Evolutionary conservation across 1,284 basidiomycete species (phyloP).

Genomic region (Cystobasidium slooffiae): DNA sequence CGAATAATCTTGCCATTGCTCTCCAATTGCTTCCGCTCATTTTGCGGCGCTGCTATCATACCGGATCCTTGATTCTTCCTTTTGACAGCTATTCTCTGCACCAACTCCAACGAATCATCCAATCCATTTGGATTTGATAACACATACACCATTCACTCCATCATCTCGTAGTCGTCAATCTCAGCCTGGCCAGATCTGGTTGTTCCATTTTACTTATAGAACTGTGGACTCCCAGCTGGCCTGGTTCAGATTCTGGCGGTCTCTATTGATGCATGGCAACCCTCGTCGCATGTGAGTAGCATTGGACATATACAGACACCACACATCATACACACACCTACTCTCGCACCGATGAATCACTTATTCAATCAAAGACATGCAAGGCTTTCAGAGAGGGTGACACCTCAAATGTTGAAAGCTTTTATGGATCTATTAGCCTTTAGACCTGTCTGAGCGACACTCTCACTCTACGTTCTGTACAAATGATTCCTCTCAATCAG

Average conservation of each 20-base stretch:
- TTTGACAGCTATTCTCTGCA: too few species aligned
- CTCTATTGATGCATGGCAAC: conserved; percentile 14
- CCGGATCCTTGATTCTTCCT: too few species aligned
- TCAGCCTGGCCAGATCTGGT: too few species aligned
- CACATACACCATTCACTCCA: neutral
- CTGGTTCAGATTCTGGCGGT: neutral
- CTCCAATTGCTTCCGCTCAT: too few species aligned
- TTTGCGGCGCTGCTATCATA: too few species aligned
- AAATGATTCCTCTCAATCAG: neutral
- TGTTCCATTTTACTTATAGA: too few species aligned
- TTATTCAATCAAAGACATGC: conserved; percentile 39
- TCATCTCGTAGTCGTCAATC: too few species aligned
- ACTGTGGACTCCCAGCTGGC: neutral
- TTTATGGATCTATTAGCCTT: conserved; percentile 35
- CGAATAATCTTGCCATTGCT: too few species aligned
- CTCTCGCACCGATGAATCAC: conserved; percentile 30
- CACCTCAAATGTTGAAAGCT: conserved; percentile 27
- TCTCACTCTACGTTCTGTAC: neutral
- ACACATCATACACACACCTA: neutral
- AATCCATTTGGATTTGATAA: too few species aligned
- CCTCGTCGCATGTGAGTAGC: conserved; percentile 7
- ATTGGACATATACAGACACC: too few species aligned
- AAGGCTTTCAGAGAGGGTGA: conserved; percentile 43
- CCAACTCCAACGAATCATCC: too few species aligned
- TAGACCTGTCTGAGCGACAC: conserved; percentile 28